These are phyloP conservation scores for Piromyces finnis DNA, from an alignment of 192 early-diverging fungal genomes.

Conservation along the genomic window DNA sequence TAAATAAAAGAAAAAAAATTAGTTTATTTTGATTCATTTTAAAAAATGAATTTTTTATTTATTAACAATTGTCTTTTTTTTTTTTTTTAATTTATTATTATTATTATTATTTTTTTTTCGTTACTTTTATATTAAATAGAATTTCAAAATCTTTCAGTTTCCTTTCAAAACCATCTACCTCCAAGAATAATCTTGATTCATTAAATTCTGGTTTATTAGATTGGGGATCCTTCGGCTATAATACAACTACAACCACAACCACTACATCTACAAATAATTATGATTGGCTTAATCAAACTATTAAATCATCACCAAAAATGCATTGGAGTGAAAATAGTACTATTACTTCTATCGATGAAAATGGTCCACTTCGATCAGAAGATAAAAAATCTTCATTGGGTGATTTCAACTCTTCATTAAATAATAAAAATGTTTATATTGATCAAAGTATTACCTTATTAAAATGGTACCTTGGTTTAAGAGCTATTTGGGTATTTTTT, in stretches of 20 bases:
- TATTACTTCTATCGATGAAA: background rate
- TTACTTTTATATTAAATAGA: too few species aligned
- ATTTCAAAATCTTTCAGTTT: slow-evolving; percentile 8
- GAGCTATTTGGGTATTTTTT: slow-evolving; percentile 35
- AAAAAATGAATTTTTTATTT: too few species aligned
- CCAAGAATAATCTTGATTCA: background rate
- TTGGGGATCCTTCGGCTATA: background rate
- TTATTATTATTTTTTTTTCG: too few species aligned
- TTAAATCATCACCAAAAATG: background rate
- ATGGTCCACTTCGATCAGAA: background rate
- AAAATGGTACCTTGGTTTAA: slow-evolving; percentile 39
- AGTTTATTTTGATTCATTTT: too few species aligned
- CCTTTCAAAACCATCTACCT: slow-evolving; percentile 1
- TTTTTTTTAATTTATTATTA: too few species aligned
- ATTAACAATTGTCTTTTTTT: too few species aligned
- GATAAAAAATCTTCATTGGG: background rate
- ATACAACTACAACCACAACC: background rate
- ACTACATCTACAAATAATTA: background rate
- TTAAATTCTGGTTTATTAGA: background rate
- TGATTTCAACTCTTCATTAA: background rate
- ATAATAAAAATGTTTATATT: slow-evolving; percentile 3
- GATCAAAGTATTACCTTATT: slow-evolving; percentile 20
- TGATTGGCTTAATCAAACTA: background rate
- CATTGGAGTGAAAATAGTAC: background rate
- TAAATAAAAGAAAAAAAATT: too few species aligned